phyloP scores from a whole-genome alignment of 1,139 yeast species.

The Hansenula lynferdii region DNA sequence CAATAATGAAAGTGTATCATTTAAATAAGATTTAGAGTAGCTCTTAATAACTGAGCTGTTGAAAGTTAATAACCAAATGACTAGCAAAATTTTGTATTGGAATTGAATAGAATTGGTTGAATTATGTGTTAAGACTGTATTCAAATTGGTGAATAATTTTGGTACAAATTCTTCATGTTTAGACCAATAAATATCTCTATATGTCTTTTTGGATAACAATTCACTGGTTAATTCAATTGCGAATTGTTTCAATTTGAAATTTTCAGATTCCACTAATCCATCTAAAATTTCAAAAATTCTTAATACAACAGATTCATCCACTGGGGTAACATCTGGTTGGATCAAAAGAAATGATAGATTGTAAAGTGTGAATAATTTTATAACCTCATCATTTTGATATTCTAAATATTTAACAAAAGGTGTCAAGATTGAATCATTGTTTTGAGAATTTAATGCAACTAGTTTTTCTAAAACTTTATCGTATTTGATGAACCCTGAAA shows the following conservation, averaged over 20 bases:
- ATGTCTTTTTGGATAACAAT: conserved; percentile 51
- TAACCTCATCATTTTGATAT: conserved; percentile 40
- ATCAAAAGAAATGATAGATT: conserved; percentile 30
- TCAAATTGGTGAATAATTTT: conserved; percentile 42
- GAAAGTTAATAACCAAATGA: conserved; percentile 84
- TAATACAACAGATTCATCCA: conserved; percentile 26
- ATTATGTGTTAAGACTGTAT: conserved; percentile 29
- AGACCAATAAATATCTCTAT: conserved; percentile 56
- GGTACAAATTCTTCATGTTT: conserved; percentile 51
- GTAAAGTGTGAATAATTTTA: conserved; percentile 37
- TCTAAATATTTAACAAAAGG: conserved; percentile 51
- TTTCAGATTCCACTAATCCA: conserved; percentile 41
- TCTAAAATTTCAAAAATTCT: conserved; percentile 41
- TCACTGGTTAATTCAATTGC: conserved; percentile 66
- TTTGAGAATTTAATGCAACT: conserved; percentile 41
- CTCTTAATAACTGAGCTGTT: conserved; percentile 49
- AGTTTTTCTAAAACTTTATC: conserved; percentile 35
- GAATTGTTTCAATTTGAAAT: conserved; percentile 53
- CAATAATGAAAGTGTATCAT: conserved; percentile 47
- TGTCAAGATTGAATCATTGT: conserved; percentile 39
- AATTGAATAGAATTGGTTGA: conserved; percentile 59
- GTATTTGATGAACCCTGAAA: conserved; percentile 50
- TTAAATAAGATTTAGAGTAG: conserved; percentile 38
- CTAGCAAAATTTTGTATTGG: conserved; percentile 73
- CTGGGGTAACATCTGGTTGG: conserved; percentile 18